Evolutionary conservation across 768 basidiomycete species (phyloP), one percentile per base, ranked within the genome.

Genomic region (Dendrothele bispora): DNA sequence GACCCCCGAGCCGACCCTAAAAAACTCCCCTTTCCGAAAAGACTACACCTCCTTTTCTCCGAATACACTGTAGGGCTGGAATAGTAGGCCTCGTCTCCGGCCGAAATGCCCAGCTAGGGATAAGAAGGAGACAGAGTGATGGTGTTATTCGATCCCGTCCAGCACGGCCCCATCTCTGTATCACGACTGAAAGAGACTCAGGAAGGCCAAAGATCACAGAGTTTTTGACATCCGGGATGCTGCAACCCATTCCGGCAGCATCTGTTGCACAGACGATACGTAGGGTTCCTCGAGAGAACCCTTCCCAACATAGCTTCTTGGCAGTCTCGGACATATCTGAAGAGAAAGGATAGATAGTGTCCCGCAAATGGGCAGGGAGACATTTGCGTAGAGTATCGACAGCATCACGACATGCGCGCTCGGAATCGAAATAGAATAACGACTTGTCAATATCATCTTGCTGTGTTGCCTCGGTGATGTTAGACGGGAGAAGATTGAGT

Each of bases 231-330:
- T 66, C 57, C 1, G 58, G 48, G 4, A 63, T 52, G 43, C 63
- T 63, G 35, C 63, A 65, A 7, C 65, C 65, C 63, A 66, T 66
- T 12, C 62, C 62, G 4, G 64, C 64, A 10, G 64, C 64, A 51
- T 66, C 64, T 11, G 63, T 66, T 10, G 57, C 59, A 34, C 58
- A 61, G 7, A 67, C 39, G 20, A 67, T 58, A 6, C 58, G 55
- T n/a, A 46, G 48, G 2, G 25, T 22, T 3, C 62, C 61, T 1
- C 25, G 5, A 11, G 22, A 3, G 25, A 63, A 62, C 7, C 39
- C 35, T 7, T 50, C 43, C 62, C 63, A 62, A 24, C 24, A 14
- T 11, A 29, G 15, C 20, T 26, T 22, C 50, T 63, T 65, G 7
- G 38, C 61, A 1, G 21, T 38, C 36, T 59, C 56, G 1, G 62